These are phyloP conservation scores for Ceratobasidium sp. DNA, from an alignment of 1,284 basidiomycete genomes.

Conservation along the genomic window DNA sequence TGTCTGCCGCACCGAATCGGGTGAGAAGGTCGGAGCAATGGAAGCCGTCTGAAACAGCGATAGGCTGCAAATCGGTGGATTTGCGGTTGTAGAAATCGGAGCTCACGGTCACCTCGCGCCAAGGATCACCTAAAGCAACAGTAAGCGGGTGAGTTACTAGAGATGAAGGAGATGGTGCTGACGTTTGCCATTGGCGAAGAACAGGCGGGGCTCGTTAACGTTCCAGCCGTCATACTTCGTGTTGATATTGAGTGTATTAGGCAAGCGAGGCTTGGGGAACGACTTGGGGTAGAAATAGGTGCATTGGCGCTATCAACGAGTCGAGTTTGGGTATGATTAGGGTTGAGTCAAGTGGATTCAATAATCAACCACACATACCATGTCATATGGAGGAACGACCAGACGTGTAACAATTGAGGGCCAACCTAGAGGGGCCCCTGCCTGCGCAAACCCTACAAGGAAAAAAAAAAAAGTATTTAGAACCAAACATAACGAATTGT, in stretches of 20 bases:
- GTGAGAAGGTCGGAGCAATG: constrained; percentile 43
- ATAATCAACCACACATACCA: constrained; percentile 21
- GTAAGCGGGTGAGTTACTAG: background rate
- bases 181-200: constrained; percentile 46
- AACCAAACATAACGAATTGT: background rate
- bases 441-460: constrained; percentile 37
- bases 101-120: constrained; percentile 43
- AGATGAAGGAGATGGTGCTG: background rate
- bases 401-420: constrained; percentile 40
- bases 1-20: constrained; percentile 35
- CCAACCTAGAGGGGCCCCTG: constrained; percentile 43
- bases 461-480: background rate
- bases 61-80: constrained; percentile 43
- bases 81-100: constrained; percentile 40
- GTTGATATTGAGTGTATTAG: constrained; percentile 39
- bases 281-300: constrained; percentile 42
- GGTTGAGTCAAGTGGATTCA: background rate
- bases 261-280: constrained; percentile 43
- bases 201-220: constrained; percentile 40
- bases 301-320: constrained; percentile 39
- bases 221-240: constrained; percentile 44
- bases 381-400: constrained; percentile 40
- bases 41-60: constrained; percentile 45
- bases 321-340: too few relatives aligned
- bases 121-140: constrained; percentile 36